A percentile compares a stretch with the other conserved stretches of the same genome.
These are phyloP conservation scores for Thamnidium elegans DNA, from an alignment of 192 early-diverging fungal species.

Conservation along the genomic window DNA sequence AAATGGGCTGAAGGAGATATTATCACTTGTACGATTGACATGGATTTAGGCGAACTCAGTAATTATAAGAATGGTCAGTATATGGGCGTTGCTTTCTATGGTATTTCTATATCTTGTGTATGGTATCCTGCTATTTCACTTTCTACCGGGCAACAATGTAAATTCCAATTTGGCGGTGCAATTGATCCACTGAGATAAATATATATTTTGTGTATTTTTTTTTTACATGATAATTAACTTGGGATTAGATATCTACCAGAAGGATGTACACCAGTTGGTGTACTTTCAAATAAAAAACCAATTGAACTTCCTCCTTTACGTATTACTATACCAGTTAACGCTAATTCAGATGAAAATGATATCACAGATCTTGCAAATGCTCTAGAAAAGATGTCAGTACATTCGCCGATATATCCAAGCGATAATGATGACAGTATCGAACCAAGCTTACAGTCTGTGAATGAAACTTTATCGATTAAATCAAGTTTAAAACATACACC, in stretches of 20 bases:
- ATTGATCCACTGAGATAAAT: slow-evolving; percentile 22
- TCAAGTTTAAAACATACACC: background rate
- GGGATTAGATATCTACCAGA: slow-evolving; percentile 11
- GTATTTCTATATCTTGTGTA: slow-evolving; percentile 24
- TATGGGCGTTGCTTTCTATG: slow-evolving; percentile 62
- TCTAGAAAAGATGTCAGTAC: background rate
- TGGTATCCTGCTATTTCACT: slow-evolving; percentile 53
- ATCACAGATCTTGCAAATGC: background rate
- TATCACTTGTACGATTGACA: slow-evolving; percentile 53
- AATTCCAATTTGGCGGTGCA: slow-evolving; percentile 53
- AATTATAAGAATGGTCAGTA: slow-evolving; percentile 56
- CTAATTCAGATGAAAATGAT: background rate
- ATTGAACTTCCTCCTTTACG: slow-evolving; percentile 15
- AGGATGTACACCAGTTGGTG: slow-evolving; percentile 14
- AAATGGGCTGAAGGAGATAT: slow-evolving; percentile 55
- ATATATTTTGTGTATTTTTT: background rate
- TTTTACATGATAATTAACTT: background rate
- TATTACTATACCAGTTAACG: background rate
- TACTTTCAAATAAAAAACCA: background rate
- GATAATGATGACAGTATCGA: slow-evolving; percentile 15
- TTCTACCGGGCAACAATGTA: slow-evolving; percentile 54
- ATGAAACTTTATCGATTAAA: background rate
- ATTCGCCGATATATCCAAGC: background rate
- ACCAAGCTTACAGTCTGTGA: slow-evolving; percentile 22
- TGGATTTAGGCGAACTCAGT: slow-evolving; percentile 47